Base-by-base conservation (phyloP, 352 stramenopile species). In the Phytophthora melonis region DNA sequence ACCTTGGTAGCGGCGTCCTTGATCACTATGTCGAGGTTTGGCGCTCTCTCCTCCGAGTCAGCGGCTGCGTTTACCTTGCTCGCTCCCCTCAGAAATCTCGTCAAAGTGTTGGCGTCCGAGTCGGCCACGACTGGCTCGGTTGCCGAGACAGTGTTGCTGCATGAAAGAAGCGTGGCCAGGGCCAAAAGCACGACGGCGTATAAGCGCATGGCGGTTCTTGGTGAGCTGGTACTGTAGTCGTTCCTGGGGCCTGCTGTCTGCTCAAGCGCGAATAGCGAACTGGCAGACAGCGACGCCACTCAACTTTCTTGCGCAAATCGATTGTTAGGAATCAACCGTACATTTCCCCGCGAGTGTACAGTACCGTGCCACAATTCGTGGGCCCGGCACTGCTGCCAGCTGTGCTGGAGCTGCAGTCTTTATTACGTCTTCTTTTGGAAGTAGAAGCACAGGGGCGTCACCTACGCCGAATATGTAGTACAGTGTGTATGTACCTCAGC, bases 251-350 rank as follows among this genome's bases (percentile, higher is more conserved):
- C 21, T 8, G 41, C 41, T 50, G 41, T 1, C 16, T 50, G 16
- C 41, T 21, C 41, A 8, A 21, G 41, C 41, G 41, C 41, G 41
- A 50, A 50, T 50, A 50, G 14, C 16, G 41, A 50, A 21, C 41
- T 50, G 41, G 34, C 25, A 30, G 25, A 30, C 32, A 39, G 34
- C 34, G 34, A 41, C 11, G 8, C 34, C 34, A 14, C 34, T 41
- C 34, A 41, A 9, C 1, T 41, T 14, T 41, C 34, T 14, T 41
- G 41, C 16, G 3, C 41, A 72, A 80, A 77, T 75, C 61, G 36
- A 5, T 43, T 43, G 36, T 43, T 43, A 18, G 11, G 36, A 43
- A 18, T 43, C 36, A 18, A 43, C 5, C 36, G 36, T 43, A 43
- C 36, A 16, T 43, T 43, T 43, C 27, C 7, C 27, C 27, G 27